phyloP scores from a whole-genome alignment of 768 basidiomycete genomes.

The Kwoniella bestiolae region DNA sequence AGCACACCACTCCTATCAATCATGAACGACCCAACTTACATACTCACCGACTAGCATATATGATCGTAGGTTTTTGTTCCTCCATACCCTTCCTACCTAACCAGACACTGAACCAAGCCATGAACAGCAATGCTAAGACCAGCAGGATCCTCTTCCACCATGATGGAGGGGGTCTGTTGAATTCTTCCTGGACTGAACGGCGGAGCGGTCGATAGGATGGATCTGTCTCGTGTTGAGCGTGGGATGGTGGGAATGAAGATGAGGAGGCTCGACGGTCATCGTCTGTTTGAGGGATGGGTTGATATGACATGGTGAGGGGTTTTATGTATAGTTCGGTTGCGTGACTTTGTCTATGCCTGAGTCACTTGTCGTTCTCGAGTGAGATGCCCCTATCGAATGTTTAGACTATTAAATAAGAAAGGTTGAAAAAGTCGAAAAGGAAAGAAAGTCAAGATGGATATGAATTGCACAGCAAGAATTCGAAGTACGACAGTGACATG shows the following conservation, averaged over 20 bases:
- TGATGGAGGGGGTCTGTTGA: conserved; percentile 61
- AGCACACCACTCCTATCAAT: no score
- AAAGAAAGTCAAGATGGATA: no score
- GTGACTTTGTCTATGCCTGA: background rate
- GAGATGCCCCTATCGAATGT: no score
- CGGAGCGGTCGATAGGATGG: conserved; percentile 45
- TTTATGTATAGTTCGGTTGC: background rate
- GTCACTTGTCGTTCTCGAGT: no score
- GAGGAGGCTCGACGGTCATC: background rate
- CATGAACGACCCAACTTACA: background rate
- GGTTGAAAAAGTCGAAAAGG: no score
- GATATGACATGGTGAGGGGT: conserved; percentile 15
- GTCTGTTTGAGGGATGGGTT: conserved; percentile 21
- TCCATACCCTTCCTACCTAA: conserved; percentile 48
- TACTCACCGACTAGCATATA: conserved; percentile 70
- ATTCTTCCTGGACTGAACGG: conserved; percentile 52
- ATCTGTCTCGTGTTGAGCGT: conserved; percentile 13
- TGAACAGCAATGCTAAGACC: conserved; percentile 59
- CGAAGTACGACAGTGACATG: no score
- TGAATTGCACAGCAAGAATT: no score
- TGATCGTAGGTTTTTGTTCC: conserved; percentile 60
- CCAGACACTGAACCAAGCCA: conserved; percentile 62
- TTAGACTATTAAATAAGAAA: no score
- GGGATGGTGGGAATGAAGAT: background rate
- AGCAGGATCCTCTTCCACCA: conserved; percentile 63